Conservation (phyloP, 2,329 filamentous ascomycete species). For the Beauveria medogensis region DNA sequence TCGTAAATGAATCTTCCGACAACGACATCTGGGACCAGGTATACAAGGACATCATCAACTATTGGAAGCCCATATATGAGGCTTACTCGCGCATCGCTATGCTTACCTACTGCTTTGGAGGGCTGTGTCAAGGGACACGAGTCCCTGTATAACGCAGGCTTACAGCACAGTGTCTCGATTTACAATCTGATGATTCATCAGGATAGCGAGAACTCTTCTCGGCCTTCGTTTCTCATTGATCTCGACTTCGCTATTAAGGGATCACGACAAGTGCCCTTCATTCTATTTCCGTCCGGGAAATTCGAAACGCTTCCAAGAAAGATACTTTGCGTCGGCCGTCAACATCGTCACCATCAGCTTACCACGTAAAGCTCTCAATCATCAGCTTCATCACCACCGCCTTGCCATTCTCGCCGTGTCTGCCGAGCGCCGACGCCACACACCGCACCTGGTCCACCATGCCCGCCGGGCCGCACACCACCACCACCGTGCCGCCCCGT, state of each 20-base stretch:
- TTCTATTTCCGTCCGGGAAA: background rate
- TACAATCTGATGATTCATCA: constrained; percentile 41
- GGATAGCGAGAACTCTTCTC: constrained; percentile 24
- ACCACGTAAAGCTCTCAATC: constrained; percentile 11
- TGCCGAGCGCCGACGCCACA: constrained; percentile 5
- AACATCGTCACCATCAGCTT: background rate
- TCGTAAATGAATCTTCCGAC: background rate
- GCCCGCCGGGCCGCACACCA: constrained; percentile 21
- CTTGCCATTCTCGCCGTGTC: constrained; percentile 10
- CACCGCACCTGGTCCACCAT: constrained; percentile 24
- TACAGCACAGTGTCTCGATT: constrained; percentile 35
- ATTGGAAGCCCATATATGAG: constrained; percentile 32
- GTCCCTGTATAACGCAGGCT: constrained; percentile 25
- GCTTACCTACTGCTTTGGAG: constrained; percentile 25
- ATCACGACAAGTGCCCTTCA: constrained; percentile 16
- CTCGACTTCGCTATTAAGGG: constrained; percentile 30
- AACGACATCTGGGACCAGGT: background rate
- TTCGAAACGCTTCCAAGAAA: background rate
- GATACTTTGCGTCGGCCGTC: background rate
- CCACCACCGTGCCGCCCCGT: constrained; percentile 19
- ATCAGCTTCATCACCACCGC: constrained; percentile 3
- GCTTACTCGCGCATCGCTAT: constrained; percentile 28
- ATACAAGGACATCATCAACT: constrained; percentile 18
- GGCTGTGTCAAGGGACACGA: constrained; percentile 30
- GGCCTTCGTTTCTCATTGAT: constrained; percentile 31